These are phyloP conservation scores for Daedalea quercina DNA, from an alignment of 768 basidiomycete genomes.

Conservation along the genomic window DNA sequence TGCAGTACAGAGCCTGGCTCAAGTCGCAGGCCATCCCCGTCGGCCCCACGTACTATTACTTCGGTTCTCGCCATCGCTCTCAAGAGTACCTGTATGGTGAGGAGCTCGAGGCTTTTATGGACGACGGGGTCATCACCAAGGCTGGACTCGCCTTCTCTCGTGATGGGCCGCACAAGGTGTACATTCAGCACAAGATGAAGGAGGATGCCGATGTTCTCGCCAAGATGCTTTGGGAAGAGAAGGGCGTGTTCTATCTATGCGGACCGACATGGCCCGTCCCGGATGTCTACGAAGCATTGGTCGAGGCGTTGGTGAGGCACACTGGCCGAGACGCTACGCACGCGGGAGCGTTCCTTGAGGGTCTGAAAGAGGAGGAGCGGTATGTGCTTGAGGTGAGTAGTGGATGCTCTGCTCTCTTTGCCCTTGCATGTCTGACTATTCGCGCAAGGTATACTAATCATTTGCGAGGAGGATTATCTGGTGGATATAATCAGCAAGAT, in stretches of 20 bases:
- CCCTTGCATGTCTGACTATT: neutral
- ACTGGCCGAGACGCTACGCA: constrained; percentile 53
- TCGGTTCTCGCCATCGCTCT: constrained; percentile 92
- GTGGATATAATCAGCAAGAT: neutral
- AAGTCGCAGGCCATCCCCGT: constrained; percentile 68
- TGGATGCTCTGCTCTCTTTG: neutral
- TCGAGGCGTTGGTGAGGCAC: constrained; percentile 70
- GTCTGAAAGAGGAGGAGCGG: constrained; percentile 92
- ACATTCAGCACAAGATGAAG: constrained; percentile 98
- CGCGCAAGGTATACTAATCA: neutral
- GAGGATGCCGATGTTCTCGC: constrained; percentile 79
- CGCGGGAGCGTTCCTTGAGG: constrained; percentile 81
- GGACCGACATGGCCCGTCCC: constrained; percentile 99
- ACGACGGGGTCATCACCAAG: constrained; percentile 77
- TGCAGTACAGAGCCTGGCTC: constrained; percentile 89
- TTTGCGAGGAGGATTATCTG: neutral
- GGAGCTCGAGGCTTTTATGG: constrained; percentile 91
- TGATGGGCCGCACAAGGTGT: constrained; percentile 87
- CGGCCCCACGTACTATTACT: constrained; percentile 96
- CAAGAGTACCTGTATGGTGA: constrained; percentile 97
- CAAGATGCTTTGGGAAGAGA: constrained; percentile 61
- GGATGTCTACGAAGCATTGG: constrained; percentile 91
- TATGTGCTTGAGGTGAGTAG: constrained; percentile 85
- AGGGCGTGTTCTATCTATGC: constrained; percentile 92
- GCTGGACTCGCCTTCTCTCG: constrained; percentile 96